Conservation (phyloP, 345 rosid genomes). For the Aquilaria sinensis region DNA sequence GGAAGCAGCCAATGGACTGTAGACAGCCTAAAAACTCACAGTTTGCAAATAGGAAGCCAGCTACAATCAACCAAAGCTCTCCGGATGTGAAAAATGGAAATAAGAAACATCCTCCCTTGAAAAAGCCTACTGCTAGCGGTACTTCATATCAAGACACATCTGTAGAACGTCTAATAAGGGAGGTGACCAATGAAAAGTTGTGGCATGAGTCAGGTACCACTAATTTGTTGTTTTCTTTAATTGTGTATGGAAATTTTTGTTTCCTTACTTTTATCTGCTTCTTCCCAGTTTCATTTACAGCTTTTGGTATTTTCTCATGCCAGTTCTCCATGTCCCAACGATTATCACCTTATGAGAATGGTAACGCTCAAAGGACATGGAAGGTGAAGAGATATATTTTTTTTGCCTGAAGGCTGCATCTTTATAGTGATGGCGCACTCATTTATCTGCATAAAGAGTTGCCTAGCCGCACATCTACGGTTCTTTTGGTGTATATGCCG, state of each 20-base stretch:
- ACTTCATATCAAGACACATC: conserved; percentile 83
- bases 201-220: conserved; percentile 83
- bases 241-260: conserved; percentile 6
- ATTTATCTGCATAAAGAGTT: conserved; percentile 2
- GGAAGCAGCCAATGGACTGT: conserved; percentile 65
- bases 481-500: too few relatives aligned
- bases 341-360: conserved; percentile 30
- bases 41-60: conserved; percentile 51
- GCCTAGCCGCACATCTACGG: too few relatives aligned
- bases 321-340: conserved; percentile 31
- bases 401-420: conserved; percentile 12
- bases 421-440: conserved; percentile 7
- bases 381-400: conserved; percentile 24
- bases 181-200: conserved; percentile 88
- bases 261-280: neutral
- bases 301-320: conserved; percentile 22
- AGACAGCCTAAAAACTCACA: conserved; percentile 49
- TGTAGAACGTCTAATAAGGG: conserved; percentile 98
- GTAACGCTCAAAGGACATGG: conserved; percentile 32
- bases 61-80: conserved; percentile 45
- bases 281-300: conserved; percentile 15
- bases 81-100: conserved; percentile 61
- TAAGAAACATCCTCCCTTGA: conserved; percentile 61
- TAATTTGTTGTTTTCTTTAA: too few relatives aligned
- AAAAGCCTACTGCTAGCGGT: conserved; percentile 40